A percentile compares a stretch with the other conserved stretches of the same genome.
Conservation (phyloP, 345 rosid genomes). For the Corymbia maculata region DNA sequence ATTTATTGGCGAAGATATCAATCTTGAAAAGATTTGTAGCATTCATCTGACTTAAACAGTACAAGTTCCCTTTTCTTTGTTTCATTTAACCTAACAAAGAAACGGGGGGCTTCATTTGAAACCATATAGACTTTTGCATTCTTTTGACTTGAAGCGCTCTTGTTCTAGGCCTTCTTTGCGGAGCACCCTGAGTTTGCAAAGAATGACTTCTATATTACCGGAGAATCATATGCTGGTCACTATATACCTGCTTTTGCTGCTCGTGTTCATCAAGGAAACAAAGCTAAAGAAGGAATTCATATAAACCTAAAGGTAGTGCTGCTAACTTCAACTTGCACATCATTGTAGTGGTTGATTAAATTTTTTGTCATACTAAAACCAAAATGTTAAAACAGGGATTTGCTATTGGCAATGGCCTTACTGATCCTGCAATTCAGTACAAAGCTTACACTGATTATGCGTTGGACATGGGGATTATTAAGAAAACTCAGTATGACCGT, state of each 20-base stretch:
- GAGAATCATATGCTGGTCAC: conserved; percentile 99
- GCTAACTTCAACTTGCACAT: neutral
- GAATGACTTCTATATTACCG: conserved; percentile 91
- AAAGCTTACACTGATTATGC: conserved; percentile 98
- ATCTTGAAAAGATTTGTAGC: neutral
- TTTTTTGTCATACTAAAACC: neutral
- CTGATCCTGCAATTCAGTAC: conserved; percentile 87
- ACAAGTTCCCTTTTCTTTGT: neutral
- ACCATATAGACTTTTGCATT: neutral
- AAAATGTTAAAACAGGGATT: conserved; percentile 56
- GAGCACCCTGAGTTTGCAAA: conserved; percentile 75
- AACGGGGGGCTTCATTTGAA: neutral
- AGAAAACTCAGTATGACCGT: conserved; percentile 37
- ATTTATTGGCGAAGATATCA: neutral
- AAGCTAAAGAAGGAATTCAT: conserved; percentile 82
- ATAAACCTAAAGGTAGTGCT: conserved; percentile 75
- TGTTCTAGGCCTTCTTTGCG: conserved; percentile 67
- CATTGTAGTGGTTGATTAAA: neutral
- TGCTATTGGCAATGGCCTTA: conserved; percentile 98
- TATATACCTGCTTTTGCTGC: conserved; percentile 97
- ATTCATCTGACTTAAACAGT: neutral
- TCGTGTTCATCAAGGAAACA: conserved; percentile 85
- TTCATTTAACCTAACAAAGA: neutral
- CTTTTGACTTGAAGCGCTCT: neutral
- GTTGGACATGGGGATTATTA: conserved; percentile 74